These are phyloP conservation scores for Tetracladium setigerum DNA, from an alignment of 495 filamentous ascomycete genomes.

Conservation along the genomic window DNA sequence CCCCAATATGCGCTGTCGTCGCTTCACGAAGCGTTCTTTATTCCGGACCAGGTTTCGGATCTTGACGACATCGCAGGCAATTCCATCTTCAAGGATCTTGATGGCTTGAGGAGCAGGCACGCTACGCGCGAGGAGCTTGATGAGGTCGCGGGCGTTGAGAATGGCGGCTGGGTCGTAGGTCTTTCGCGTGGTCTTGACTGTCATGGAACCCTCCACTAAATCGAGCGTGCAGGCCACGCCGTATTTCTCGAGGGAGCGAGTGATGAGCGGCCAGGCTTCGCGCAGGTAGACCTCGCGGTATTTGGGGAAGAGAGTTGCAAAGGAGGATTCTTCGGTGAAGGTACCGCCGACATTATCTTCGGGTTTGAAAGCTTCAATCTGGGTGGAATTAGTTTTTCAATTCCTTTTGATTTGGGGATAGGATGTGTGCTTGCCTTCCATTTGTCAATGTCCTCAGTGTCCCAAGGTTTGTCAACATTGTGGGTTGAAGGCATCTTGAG, in stretches of 20 bases:
- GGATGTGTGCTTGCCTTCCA: conserved; percentile 61
- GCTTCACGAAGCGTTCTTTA: conserved; percentile 96
- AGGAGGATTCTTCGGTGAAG: conserved; percentile 88
- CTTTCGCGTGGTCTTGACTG: conserved; percentile 88
- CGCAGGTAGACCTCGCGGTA: conserved; percentile 93
- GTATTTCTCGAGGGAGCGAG: conserved; percentile 69
- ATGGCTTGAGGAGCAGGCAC: conserved; percentile 90
- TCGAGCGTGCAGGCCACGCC: conserved; percentile 85
- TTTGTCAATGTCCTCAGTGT: conserved; percentile 95
- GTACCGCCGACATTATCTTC: conserved; percentile 79
- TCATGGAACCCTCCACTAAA: conserved; percentile 93
- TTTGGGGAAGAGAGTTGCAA: conserved; percentile 90
- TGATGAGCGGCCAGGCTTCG: conserved; percentile 82
- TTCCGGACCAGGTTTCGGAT: conserved; percentile 83
- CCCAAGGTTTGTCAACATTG: conserved; percentile 94
- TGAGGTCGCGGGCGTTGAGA: conserved; percentile 87
- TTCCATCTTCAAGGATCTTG: conserved; percentile 86
- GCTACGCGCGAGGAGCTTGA: conserved; percentile 84
- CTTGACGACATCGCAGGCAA: conserved; percentile 91
- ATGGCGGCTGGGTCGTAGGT: conserved; percentile 94
- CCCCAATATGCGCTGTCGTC: conserved; percentile 85
- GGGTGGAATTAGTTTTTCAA: conserved; percentile 2
- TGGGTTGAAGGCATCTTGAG: conserved; percentile 80
- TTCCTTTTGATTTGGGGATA: neutral
- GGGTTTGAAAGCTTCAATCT: conserved; percentile 76